phyloP scores from a whole-genome alignment of 2,329 filamentous ascomycete species.

The Apiospora marii region DNA sequence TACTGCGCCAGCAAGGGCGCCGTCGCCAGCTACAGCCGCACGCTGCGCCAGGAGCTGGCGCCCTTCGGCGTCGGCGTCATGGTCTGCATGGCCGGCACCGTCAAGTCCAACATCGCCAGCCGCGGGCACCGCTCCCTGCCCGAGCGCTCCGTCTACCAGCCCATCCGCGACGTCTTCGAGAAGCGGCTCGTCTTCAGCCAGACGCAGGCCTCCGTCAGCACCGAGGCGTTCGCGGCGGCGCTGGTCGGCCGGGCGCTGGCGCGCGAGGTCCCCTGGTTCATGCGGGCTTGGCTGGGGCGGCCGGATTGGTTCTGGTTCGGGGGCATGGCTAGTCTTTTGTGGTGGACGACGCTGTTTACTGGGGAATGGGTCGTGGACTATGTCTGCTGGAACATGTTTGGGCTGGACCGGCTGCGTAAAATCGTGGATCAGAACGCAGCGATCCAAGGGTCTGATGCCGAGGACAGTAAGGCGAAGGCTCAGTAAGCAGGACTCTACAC shows the following conservation, averaged over 20 bases:
- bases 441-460: too few relatives aligned
- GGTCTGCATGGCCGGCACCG: slow-evolving; percentile 63
- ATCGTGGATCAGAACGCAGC: slow-evolving; percentile 2
- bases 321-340: slow-evolving; percentile 41
- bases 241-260: slow-evolving; percentile 53
- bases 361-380: slow-evolving; percentile 50
- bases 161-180: slow-evolving; percentile 55
- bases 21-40: slow-evolving; percentile 60
- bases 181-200: slow-evolving; percentile 57
- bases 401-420: slow-evolving; percentile 5
- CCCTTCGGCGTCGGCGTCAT: slow-evolving; percentile 65
- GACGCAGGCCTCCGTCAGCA: slow-evolving; percentile 51
- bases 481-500: neutral
- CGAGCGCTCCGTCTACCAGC: slow-evolving; percentile 54
- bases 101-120: slow-evolving; percentile 58
- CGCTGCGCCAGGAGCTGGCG: slow-evolving; percentile 60
- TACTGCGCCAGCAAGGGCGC: slow-evolving; percentile 66
- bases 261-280: slow-evolving; percentile 42
- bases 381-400: slow-evolving; percentile 44
- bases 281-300: slow-evolving; percentile 48
- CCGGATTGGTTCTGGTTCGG: slow-evolving; percentile 54
- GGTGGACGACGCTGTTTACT: slow-evolving; percentile 39
- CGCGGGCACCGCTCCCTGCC: slow-evolving; percentile 52
- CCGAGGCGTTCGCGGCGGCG: slow-evolving; percentile 51
- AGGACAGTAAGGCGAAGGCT: neutral